Conservation (phyloP, 306 rosid species). For the Lablab purpureus region DNA sequence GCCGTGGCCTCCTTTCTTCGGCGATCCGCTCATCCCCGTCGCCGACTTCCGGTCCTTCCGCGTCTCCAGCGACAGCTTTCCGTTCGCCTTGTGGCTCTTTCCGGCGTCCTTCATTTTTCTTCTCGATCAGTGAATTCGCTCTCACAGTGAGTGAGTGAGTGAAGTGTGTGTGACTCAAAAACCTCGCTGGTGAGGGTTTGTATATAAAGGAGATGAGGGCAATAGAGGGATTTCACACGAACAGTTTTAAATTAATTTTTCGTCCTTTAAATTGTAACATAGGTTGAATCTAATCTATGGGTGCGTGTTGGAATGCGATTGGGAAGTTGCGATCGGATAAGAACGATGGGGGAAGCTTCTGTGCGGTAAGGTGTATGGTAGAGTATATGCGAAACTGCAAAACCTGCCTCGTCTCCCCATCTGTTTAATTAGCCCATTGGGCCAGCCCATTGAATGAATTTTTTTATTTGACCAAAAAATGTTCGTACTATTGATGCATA, state of each 20-base stretch:
- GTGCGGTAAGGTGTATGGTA: constrained; percentile 29
- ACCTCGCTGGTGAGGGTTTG: background rate
- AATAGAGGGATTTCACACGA: background rate
- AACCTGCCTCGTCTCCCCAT: background rate
- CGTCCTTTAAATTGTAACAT: background rate
- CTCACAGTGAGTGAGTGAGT: background rate
- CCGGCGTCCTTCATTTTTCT: constrained; percentile 70
- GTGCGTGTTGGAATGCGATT: constrained; percentile 37
- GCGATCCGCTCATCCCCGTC: constrained; percentile 85
- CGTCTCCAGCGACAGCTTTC: constrained; percentile 52
- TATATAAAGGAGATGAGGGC: constrained; percentile 33
- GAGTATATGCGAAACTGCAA: background rate
- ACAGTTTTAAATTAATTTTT: background rate
- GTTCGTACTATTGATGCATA: no score
- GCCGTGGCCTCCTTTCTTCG: constrained; percentile 94
- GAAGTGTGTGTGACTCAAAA: background rate
- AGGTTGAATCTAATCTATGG: background rate
- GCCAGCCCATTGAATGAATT: background rate
- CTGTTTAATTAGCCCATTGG: background rate
- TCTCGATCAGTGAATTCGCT: background rate
- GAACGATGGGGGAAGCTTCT: constrained; percentile 1
- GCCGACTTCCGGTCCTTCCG: constrained; percentile 82
- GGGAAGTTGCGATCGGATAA: constrained; percentile 45
- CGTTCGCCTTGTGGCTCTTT: constrained; percentile 61
- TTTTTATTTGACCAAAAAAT: no score